Evolutionary conservation across 805 yeast species (phyloP), one percentile per base, ranked within the genome.

Genomic region (Soucietia sequanensis): DNA sequence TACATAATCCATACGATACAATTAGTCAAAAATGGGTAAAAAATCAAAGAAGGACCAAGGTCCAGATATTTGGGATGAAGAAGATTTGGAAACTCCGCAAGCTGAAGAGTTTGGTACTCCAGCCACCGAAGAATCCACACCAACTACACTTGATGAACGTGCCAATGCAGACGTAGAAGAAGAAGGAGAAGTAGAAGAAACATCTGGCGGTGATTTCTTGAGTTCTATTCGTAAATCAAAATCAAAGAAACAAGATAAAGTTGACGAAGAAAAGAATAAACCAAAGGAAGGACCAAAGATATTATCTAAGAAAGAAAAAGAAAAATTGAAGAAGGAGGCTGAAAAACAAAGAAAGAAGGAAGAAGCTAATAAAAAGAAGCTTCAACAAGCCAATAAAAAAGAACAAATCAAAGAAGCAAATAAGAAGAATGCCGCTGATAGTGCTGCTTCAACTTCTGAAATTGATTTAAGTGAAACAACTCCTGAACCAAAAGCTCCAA

Each of bases 311-410:
- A 89, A 91, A 66, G 98, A 85, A 55, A 85, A 84, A 66, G 95
- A 91, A 68, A 90, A 82, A 69, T 95, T 93, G 63, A 87, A 86
- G 79, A 95, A 91, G 62, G 96, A 90, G 61, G 80, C 78, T 46
- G 95, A 85, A 58, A 91, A 91, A 72, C 86, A 82, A 50, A 76
- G 81, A 62, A 91, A 91, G 82, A 89, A 87, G 68, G 95, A 87
- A 50, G 77, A 80, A 41, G 95, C 96, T 28, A 84, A 81, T 35
- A 83, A 80, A 65, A 89, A 88, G 77, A 89, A 88, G 63, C 79
- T 74, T 27, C 80, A 77, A 46, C 81, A 76, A 47, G 79, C 77
- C 15, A 72, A 72, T 49, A 75, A 77, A 64, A 78, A 75, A 47
- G 76, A 72, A 46, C 78, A 74, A 47, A 75, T 75, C 43, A 75